These are phyloP conservation scores for Psilocybe subaeruginosa DNA, from an alignment of 768 basidiomycete genomes.

Conservation along the genomic window DNA sequence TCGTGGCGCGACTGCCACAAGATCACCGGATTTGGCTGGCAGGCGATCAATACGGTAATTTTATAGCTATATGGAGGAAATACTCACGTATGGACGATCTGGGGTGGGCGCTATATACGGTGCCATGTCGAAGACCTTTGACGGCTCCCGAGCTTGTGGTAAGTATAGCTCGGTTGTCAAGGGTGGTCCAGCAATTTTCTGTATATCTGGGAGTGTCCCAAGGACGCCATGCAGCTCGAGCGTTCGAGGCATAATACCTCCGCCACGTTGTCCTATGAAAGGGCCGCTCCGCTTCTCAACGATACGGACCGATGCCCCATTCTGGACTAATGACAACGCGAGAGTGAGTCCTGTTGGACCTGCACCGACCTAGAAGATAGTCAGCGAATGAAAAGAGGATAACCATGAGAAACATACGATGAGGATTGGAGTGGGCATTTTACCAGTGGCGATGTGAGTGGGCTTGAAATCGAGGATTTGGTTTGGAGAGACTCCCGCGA, in stretches of 20 bases:
- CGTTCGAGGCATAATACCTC: conserved; percentile 43
- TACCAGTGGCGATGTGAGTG: too few species aligned
- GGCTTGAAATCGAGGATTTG: not conserved
- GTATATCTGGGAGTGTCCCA: conserved; percentile 22
- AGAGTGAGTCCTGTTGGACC: conserved; percentile 47
- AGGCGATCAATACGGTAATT: not conserved
- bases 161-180: conserved; percentile 27
- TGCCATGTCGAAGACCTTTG: conserved; percentile 29
- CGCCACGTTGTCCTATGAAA: conserved; percentile 37
- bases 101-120: conserved; percentile 29
- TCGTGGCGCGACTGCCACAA: conserved; percentile 38
- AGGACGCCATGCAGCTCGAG: conserved; percentile 45
- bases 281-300: conserved; percentile 43
- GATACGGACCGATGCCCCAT: conserved; percentile 51
- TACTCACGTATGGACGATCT: conserved; percentile 33
- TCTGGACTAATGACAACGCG: conserved; percentile 40
- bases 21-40: conserved; percentile 1
- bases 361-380: conserved; percentile 38
- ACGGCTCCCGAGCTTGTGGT: conserved; percentile 26
- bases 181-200: conserved; percentile 15
- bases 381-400: not conserved
- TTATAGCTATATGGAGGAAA: not conserved
- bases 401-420: not conserved
- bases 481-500: not conserved
- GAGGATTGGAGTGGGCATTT: not conserved